Conservation (phyloP, 2,329 filamentous ascomycete species). For the Phaeosphaeria sp. region DNA sequence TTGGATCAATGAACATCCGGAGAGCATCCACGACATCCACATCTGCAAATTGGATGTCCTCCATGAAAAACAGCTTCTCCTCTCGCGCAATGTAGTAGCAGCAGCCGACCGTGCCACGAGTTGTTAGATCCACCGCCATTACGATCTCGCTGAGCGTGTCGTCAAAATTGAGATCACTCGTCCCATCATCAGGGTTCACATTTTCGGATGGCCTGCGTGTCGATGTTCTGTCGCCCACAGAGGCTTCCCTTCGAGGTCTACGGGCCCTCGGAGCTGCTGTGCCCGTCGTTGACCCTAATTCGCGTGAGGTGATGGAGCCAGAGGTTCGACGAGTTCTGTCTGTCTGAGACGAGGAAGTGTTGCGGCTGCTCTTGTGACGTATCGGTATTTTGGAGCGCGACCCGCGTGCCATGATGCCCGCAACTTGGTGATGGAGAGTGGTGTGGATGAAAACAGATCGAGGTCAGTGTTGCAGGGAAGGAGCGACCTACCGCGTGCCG, state of each 20-base stretch:
- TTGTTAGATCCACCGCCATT: slow-evolving; percentile 79
- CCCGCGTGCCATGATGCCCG: slow-evolving; percentile 20
- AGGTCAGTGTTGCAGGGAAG: slow-evolving; percentile 18
- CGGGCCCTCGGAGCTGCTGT: slow-evolving; percentile 2
- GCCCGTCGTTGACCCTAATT: slow-evolving; percentile 13
- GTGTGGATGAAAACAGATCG: not conserved
- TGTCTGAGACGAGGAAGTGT: not conserved
- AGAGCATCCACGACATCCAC: slow-evolving; percentile 66
- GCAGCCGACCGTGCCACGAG: slow-evolving; percentile 78
- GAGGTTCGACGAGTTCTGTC: slow-evolving; percentile 10
- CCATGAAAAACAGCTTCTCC: slow-evolving; percentile 75
- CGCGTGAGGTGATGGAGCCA: slow-evolving; percentile 12
- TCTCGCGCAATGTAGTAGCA: slow-evolving; percentile 79
- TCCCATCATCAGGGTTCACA: not conserved
- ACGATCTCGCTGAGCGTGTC: slow-evolving; percentile 71
- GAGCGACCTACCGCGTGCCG: slow-evolving; percentile 8
- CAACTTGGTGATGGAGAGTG: slow-evolving; percentile 1
- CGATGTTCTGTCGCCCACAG: slow-evolving; percentile 3
- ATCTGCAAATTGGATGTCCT: slow-evolving; percentile 75
- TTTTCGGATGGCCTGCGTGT: slow-evolving; percentile 7
- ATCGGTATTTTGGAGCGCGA: slow-evolving; percentile 9
- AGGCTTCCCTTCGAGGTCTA: not conserved
- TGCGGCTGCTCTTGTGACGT: slow-evolving; percentile 17
- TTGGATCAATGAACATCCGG: slow-evolving; percentile 67
- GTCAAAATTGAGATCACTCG: slow-evolving; percentile 44